Base-by-base conservation (phyloP, 2,329 filamentous ascomycete genomes). In the Talaromyces piceae region DNA sequence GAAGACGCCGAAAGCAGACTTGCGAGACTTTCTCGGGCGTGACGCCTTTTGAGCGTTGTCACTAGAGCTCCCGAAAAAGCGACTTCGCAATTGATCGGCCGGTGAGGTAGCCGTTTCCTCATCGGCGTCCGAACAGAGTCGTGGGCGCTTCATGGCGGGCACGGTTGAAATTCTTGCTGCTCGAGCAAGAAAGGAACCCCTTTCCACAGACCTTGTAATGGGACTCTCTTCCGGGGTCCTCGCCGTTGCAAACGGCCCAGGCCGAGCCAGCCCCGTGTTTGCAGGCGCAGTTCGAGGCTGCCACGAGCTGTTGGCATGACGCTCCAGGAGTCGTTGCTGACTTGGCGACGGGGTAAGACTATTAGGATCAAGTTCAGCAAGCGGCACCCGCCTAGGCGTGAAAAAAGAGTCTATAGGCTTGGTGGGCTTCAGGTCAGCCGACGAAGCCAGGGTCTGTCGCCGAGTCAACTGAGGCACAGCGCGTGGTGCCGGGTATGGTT, bases 281-380 rank as follows among this genome's bases (percentile, higher is more conserved):
- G 33, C 73, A 48, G 75, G 70, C 20, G 45, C 73, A 49, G 75
- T 70, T 39, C 72, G 75, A 25, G 79, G 73, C 45, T 73, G 71
- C 82, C 81, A 85, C 11, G 77, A 76, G 20, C 63, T 71, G 39
- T 69, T 73, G 46, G 70, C 68, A 61, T 83, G 77, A 39, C 76
- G 70, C 54, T 79, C 71, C 22, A 86, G 66, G 9, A 83, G 64
- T 23, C 73, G 72, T 62, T 81, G 79, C 60, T 86, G 83, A 58
- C 77, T 83, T 18, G 82, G 82, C 7, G 83, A 85, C 20, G 80
- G 81, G 1, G 80, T 83, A 61, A 87, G 82, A 54, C 72, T 77
- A 61, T 87, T 87, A 0, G 81, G 79, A 62, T 86, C 82, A 20
- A 87, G 69, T 62, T 87, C 84, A 18, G 80, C 81, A 51, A 87